Evolutionary conservation across 768 basidiomycete genomes (phyloP), one percentile per base, ranked within the genome.

Genomic region (Psilocybe azurescens): DNA sequence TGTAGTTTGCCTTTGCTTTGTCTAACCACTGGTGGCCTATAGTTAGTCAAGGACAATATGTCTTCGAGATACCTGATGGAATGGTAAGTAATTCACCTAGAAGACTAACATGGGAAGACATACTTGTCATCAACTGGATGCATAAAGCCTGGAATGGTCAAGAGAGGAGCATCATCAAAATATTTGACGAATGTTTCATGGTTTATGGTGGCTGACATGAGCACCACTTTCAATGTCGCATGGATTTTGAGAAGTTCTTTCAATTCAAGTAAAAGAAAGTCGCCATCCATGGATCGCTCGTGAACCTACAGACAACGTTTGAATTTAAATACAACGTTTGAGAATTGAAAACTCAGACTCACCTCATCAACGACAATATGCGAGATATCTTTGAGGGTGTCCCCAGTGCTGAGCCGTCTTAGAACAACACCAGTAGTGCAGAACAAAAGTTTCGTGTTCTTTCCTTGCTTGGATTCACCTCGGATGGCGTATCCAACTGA

Each of bases 201-300:
- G 69, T 97, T 96, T 74, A 97, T 96, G 0, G 96, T 98, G 4
- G 96, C 96, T 32, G 92, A 94, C 95, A 97, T 97, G 50, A 97
- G 81, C 20, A 96, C 76, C 20, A 98, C 82, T 72, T 92, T 95
- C 67, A 97, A 81, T 1, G 73, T 83, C 20, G 79, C 75, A 68
- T 94, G 89, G 18, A 72, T 80, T 62, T 78, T 77, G 49, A 97
- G 73, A 13, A 97, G 76, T 67, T 94, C 90, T 61, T 89, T 87
- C 28, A 97, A 78, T 70, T 96, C 89, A 5, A 97, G 83, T 1
- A 98, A 81, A 48, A 98, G 78, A 67, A 98, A 89, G 72, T 98
- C 96, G 20, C 92, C 88, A 68, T 97, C 95, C 6, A 97, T 87
- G 10, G 92, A 93, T 28, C 95, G 87, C 75, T 98, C 95, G 70